Evolutionary conservation across 768 basidiomycete genomes (phyloP).

Genomic region (Lactarius psammicola): DNA sequence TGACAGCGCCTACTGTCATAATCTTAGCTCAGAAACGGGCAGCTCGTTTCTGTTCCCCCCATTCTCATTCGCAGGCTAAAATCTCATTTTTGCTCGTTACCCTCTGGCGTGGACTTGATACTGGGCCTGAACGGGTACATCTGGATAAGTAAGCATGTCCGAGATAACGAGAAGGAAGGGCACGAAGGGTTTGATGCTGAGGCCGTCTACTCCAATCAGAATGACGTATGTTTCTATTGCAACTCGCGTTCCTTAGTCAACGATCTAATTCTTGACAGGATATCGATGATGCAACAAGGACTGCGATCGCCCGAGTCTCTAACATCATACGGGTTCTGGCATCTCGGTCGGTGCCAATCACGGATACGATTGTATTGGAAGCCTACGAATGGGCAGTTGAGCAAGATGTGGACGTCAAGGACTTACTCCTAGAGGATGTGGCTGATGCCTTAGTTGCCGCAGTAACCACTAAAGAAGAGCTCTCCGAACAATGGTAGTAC

Average conservation of each 20-base stretch:
- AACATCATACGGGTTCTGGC: slow-evolving; percentile 83
- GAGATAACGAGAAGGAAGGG: slow-evolving; percentile 73
- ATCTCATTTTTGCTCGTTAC: slow-evolving; percentile 89
- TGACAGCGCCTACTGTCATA: slow-evolving; percentile 15
- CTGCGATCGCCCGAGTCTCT: slow-evolving; percentile 78
- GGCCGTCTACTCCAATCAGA: slow-evolving; percentile 91
- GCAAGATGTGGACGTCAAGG: slow-evolving; percentile 60
- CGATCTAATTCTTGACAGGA: slow-evolving; percentile 46
- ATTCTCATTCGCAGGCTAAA: slow-evolving; percentile 88
- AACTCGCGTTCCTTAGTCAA: slow-evolving; percentile 2
- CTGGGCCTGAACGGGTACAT: slow-evolving; percentile 95
- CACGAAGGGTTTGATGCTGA: slow-evolving; percentile 94
- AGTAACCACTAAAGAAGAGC: slow-evolving; percentile 33
- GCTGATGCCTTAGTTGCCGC: slow-evolving; percentile 66
- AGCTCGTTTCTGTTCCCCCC: slow-evolving; percentile 80
- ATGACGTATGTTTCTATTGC: slow-evolving; percentile 67
- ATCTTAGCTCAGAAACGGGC: slow-evolving; percentile 86
- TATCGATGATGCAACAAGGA: slow-evolving; percentile 81
- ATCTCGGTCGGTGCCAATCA: slow-evolving; percentile 77
- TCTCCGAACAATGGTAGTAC: slow-evolving; percentile 10
- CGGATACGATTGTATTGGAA: slow-evolving; percentile 76
- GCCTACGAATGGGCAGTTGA: slow-evolving; percentile 88
- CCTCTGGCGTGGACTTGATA: slow-evolving; percentile 95
- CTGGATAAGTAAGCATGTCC: slow-evolving; percentile 90
- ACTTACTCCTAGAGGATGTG: slow-evolving; percentile 63